A percentile compares a stretch with the other conserved stretches of the same genome.
Conservation (phyloP, 805 yeast genomes). For the Diddensiella caesifluorescens region DNA sequence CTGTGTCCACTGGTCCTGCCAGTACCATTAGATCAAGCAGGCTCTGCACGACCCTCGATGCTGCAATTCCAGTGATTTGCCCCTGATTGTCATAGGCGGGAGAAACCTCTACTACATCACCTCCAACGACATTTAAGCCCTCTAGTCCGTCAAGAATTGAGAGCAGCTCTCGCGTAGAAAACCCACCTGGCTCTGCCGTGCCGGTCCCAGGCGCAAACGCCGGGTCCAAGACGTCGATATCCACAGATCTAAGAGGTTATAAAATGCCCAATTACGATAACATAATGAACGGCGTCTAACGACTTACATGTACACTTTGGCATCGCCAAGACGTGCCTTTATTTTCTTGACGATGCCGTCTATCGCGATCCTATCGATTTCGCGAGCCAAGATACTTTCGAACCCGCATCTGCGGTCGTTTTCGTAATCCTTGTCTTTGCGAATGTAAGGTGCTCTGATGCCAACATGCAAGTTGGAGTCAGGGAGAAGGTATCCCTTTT, state of each 20-base stretch:
- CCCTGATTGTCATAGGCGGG: constrained; percentile 57
- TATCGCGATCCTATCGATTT: constrained; percentile 59
- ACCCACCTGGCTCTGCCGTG: constrained; percentile 71
- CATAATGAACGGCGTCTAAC: background rate
- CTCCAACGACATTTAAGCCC: constrained; percentile 60
- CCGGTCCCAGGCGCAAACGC: constrained; percentile 73
- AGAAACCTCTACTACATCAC: constrained; percentile 68
- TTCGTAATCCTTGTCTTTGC: constrained; percentile 43
- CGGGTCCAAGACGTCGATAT: constrained; percentile 64
- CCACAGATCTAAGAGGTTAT: constrained; percentile 15
- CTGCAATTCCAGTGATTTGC: constrained; percentile 52
- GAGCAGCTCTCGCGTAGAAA: constrained; percentile 58
- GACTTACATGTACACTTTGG: constrained; percentile 47
- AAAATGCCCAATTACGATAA: too few species aligned
- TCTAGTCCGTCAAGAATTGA: constrained; percentile 53
- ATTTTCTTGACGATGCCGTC: constrained; percentile 50
- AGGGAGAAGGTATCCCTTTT: constrained; percentile 51
- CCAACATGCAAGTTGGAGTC: constrained; percentile 55
- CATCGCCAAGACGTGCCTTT: constrained; percentile 48
- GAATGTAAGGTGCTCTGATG: constrained; percentile 55
- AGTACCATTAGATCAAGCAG: constrained; percentile 41
- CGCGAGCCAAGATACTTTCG: constrained; percentile 59
- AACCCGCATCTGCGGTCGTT: constrained; percentile 63
- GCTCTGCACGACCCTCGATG: constrained; percentile 46
- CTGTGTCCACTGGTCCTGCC: too few species aligned